Base-by-base conservation (phyloP, 805 yeast genomes). In the Saccharomycopsis amapae region DNA sequence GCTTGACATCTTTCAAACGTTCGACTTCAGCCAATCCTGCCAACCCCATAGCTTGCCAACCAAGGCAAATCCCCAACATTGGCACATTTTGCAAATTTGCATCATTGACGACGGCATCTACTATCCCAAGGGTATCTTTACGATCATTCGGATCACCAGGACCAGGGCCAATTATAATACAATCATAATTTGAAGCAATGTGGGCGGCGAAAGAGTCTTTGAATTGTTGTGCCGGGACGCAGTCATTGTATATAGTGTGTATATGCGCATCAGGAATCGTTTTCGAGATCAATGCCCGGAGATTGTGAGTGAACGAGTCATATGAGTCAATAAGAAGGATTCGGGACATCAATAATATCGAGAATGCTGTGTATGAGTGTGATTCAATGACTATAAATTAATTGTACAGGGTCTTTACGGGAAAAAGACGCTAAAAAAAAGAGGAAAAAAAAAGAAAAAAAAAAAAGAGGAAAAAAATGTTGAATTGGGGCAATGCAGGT, bases 121-220 rank as follows among this genome's bases (percentile, higher is more conserved):
- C 76, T 9, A 87, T 71, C 0, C 96, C 96, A 24, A 82, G 76
- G 56, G 89, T 97, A 1, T 58, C 54, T 2, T 44, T 31, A 3
- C 72, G 57, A 55, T 67, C 65, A 1, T 64, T 62, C 0, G 98
- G 98, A 55, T 85, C 78, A 0, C 99, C 99, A 0, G 99, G 99
- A 0, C 99, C 99, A 0, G 99, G 99, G 0, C 98, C 98, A 6
- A 93, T 71, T 0, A 93, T 78, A 2, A 93, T 69, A 28, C 87
- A 87, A 48, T 84, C 86, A 53, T 67, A 33, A 20, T 63, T 55
- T 1, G 66, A 52, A 49, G 65, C 68, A 38, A 64, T 66, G 45
- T 62, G 70, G 23, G 67, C 58, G 3, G 64, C 62, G 6, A 64
- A 55, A 10, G 67, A 71, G 12, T 26, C 5, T 5, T 20, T 15